Evolutionary conservation across 2,329 filamentous ascomycete genomes (phyloP).

Genomic region (Trichoderma polysporum): DNA sequence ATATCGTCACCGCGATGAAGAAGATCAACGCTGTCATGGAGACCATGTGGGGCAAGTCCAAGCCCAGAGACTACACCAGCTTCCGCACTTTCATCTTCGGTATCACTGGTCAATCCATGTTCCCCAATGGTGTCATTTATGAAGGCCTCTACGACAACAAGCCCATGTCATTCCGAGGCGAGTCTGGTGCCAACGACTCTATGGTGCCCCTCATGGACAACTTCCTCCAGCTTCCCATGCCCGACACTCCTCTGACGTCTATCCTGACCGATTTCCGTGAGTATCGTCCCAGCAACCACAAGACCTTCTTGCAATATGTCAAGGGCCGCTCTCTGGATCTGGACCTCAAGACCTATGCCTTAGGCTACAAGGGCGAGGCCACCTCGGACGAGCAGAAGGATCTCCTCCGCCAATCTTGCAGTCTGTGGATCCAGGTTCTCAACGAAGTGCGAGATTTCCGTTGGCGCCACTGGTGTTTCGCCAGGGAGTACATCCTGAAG

Average conservation of each 20-base stretch:
- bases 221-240: constrained; percentile 83
- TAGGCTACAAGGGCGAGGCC: constrained; percentile 34
- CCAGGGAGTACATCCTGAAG: constrained; percentile 80
- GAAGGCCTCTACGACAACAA: constrained; percentile 72
- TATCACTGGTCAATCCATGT: constrained; percentile 91
- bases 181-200: constrained; percentile 90
- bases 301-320: constrained; percentile 77
- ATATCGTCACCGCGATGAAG: constrained; percentile 57
- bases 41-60: constrained; percentile 87
- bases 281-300: constrained; percentile 86
- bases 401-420: constrained; percentile 54
- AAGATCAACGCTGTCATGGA: constrained; percentile 82
- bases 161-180: constrained; percentile 81
- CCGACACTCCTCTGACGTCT: constrained; percentile 80
- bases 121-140: constrained; percentile 87
- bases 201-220: constrained; percentile 92
- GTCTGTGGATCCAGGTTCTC: constrained; percentile 63
- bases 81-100: constrained; percentile 98
- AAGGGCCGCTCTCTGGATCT: constrained; percentile 48
- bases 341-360: constrained; percentile 59
- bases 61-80: constrained; percentile 77
- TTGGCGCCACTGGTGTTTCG: constrained; percentile 85
- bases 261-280: constrained; percentile 86
- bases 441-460: constrained; percentile 79
- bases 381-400: constrained; percentile 35